phyloP scores from a whole-genome alignment of 2,329 filamentous ascomycete species.

The Aspergillus fischeri region DNA sequence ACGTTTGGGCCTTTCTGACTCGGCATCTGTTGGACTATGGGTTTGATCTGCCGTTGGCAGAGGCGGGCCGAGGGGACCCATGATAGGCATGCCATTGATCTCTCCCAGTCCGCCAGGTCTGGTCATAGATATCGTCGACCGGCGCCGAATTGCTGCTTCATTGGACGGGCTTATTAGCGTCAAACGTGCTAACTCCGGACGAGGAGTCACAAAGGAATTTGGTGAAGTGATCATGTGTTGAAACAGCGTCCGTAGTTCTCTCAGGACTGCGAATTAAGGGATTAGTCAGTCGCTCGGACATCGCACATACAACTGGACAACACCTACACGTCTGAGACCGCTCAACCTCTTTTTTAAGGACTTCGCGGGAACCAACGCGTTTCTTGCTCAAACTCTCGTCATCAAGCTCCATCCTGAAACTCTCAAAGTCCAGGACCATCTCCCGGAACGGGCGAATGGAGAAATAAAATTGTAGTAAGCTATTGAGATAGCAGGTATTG shows the following conservation, averaged over 20 bases:
- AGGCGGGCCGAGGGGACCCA: slow-evolving; percentile 44
- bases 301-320: neutral
- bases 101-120: slow-evolving; percentile 35
- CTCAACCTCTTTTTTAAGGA: slow-evolving; percentile 56
- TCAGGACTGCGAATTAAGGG: slow-evolving; percentile 55
- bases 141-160: slow-evolving; percentile 49
- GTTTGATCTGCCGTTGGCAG: slow-evolving; percentile 14
- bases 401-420: slow-evolving; percentile 64
- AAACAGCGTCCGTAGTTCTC: slow-evolving; percentile 68
- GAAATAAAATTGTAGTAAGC: slow-evolving; percentile 90
- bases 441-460: slow-evolving; percentile 78
- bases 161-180: slow-evolving; percentile 63
- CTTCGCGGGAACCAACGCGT: slow-evolving; percentile 68
- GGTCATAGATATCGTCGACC: slow-evolving; percentile 39
- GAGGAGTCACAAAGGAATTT: slow-evolving; percentile 62
- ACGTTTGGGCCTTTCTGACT: slow-evolving; percentile 20
- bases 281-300: slow-evolving; percentile 3
- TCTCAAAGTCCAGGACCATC: slow-evolving; percentile 71
- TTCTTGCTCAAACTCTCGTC: slow-evolving; percentile 62
- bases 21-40: slow-evolving; percentile 15
- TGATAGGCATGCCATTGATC: slow-evolving; percentile 42
- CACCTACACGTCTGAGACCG: slow-evolving; percentile 69
- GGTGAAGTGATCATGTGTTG: slow-evolving; percentile 63
- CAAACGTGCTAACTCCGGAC: slow-evolving; percentile 72
- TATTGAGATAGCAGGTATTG: slow-evolving; percentile 98